Evolutionary conservation across 805 yeast genomes (phyloP).

Genomic region (Saccharomycopsis malanga): DNA sequence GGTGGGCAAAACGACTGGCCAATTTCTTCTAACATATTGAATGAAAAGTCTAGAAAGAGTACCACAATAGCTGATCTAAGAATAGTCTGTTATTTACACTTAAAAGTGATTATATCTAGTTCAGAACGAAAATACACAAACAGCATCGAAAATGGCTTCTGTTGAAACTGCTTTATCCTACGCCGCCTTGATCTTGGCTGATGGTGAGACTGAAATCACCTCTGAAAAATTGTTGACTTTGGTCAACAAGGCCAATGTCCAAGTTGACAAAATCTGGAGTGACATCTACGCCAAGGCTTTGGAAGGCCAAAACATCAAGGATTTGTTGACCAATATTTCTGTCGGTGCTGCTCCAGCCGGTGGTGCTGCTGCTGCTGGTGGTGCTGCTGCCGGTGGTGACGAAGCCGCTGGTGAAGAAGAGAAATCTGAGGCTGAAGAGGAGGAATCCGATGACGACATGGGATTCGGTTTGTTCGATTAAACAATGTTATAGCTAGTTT

Average conservation of each 20-base stretch:
- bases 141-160: slow-evolving; percentile 38
- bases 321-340: slow-evolving; percentile 58
- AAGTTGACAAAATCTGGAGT: slow-evolving; percentile 79
- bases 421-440: slow-evolving; percentile 46
- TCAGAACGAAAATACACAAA: slow-evolving; percentile 8
- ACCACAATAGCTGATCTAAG: slow-evolving; percentile 21
- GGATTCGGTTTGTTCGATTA: slow-evolving; percentile 94
- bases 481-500: too few relatives aligned
- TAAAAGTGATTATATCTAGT: slow-evolving; percentile 38
- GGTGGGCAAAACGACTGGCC: too few relatives aligned
- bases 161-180: slow-evolving; percentile 75
- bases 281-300: slow-evolving; percentile 85
- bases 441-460: slow-evolving; percentile 66
- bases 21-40: too few relatives aligned
- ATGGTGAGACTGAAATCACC: slow-evolving; percentile 81
- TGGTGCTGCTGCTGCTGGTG: slow-evolving; percentile 60
- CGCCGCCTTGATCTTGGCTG: slow-evolving; percentile 93
- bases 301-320: slow-evolving; percentile 77
- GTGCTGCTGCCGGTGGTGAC: slow-evolving; percentile 53
- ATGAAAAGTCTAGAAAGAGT: too few relatives aligned
- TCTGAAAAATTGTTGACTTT: slow-evolving; percentile 75
- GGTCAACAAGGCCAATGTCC: slow-evolving; percentile 76
- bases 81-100: slow-evolving; percentile 39
- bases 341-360: slow-evolving; percentile 74
- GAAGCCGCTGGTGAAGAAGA: slow-evolving; percentile 59